Evolutionary conservation across 2,329 filamentous ascomycete species (phyloP).

Genomic region (Diaporthe destruens): DNA sequence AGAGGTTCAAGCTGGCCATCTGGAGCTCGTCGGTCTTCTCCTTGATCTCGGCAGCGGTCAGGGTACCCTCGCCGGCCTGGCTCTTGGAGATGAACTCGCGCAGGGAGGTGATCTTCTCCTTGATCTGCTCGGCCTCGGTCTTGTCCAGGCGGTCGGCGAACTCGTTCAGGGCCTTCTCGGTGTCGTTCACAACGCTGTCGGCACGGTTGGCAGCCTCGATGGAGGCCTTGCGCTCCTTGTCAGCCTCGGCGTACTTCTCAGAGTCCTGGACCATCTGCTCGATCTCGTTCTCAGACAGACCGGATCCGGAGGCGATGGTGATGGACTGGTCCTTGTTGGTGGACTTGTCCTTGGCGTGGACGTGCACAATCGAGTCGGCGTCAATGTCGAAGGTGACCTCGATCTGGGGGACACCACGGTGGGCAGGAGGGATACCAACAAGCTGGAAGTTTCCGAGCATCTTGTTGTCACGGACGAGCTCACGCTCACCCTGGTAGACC

Average conservation of each 20-base stretch:
- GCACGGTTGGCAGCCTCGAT: slow-evolving; percentile 98
- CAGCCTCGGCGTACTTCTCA: slow-evolving; percentile 93
- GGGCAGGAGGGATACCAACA: slow-evolving; percentile 94
- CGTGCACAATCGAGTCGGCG: slow-evolving; percentile 96
- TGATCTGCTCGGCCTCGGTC: slow-evolving; percentile 91
- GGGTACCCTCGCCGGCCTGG: slow-evolving; percentile 89
- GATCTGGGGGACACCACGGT: slow-evolving; percentile 95
- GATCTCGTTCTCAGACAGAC: slow-evolving; percentile 94
- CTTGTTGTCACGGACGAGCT: slow-evolving; percentile 99
- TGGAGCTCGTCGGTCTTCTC: slow-evolving; percentile 99
- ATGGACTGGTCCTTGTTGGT: slow-evolving; percentile 99
- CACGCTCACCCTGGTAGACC: slow-evolving; percentile 99
- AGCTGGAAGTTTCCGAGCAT: slow-evolving; percentile 99
- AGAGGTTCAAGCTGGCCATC: slow-evolving; percentile 93
- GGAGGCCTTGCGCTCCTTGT: slow-evolving; percentile 95
- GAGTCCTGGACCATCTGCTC: slow-evolving; percentile 98
- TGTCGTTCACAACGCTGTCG: slow-evolving; percentile 96
- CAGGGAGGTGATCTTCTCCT: slow-evolving; percentile 89
- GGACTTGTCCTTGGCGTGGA: slow-evolving; percentile 98
- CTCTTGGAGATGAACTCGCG: slow-evolving; percentile 94
- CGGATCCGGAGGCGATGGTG: slow-evolving; percentile 97
- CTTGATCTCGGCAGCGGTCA: slow-evolving; percentile 94
- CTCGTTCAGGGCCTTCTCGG: slow-evolving; percentile 98
- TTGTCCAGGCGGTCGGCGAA: slow-evolving; percentile 97
- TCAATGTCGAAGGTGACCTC: slow-evolving; percentile 99